Percentiles rank a stretch among this genome's conserved stretches.
phyloP scores from a whole-genome alignment of 176 grass and related monocot genomes.

The Musa troglodytarum region DNA sequence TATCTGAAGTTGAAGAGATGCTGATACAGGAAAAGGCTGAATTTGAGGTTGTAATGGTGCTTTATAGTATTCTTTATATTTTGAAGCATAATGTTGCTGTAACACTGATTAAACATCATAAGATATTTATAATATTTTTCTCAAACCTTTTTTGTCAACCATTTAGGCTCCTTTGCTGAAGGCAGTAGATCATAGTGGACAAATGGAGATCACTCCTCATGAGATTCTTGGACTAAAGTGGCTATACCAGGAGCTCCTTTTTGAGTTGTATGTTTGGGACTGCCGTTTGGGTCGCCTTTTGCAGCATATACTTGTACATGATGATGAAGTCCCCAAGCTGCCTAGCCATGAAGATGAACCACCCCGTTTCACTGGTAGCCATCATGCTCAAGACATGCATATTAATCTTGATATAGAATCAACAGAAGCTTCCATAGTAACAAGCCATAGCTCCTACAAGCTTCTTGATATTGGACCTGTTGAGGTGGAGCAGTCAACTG shows the following conservation, averaged over 20 bases:
- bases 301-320: conserved; percentile 15
- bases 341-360: conserved; percentile 24
- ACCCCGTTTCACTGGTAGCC: neutral
- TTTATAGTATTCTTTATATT: neutral
- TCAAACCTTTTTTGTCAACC: conserved; percentile 4
- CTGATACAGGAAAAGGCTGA: conserved; percentile 46
- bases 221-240: conserved; percentile 70
- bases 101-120: neutral
- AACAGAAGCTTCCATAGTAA: neutral
- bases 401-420: neutral
- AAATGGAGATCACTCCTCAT: conserved; percentile 21
- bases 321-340: conserved; percentile 6
- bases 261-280: conserved; percentile 85
- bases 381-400: conserved; percentile 12
- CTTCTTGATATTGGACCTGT: conserved; percentile 19
- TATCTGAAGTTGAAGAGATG: conserved; percentile 56
- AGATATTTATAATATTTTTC: neutral
- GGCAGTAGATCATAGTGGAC: conserved; percentile 34
- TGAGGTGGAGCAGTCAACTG: conserved; percentile 2
- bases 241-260: conserved; percentile 77
- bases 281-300: conserved; percentile 62
- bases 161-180: conserved; percentile 47
- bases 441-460: conserved; percentile 11
- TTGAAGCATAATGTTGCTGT: neutral
- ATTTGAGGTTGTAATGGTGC: conserved; percentile 45